Conservation (phyloP, 495 filamentous ascomycete species). For the Tuber brumale region DNA sequence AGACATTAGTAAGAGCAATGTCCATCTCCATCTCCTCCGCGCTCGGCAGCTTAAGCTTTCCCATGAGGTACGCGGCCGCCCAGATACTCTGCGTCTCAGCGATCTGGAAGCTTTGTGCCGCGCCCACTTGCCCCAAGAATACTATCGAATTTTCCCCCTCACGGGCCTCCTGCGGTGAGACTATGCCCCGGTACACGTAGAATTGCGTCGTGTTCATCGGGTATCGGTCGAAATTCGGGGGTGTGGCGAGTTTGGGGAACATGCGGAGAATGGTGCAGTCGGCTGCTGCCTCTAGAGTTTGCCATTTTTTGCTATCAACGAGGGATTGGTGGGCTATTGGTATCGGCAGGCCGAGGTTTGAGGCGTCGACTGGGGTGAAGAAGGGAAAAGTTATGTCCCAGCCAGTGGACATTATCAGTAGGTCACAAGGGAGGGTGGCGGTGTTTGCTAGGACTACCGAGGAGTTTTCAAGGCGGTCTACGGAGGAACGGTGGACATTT, state of each 20-base stretch:
- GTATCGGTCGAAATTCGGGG: conserved; percentile 30
- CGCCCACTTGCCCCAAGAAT: conserved; percentile 60
- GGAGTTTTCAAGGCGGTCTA: conserved; percentile 59
- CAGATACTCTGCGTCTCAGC: conserved; percentile 67
- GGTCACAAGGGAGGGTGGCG: conserved; percentile 20
- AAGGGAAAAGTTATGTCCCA: conserved; percentile 44
- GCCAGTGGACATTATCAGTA: conserved; percentile 41
- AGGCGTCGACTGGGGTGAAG: conserved; percentile 25
- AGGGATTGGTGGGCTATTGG: conserved; percentile 28
- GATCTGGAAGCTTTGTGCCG: conserved; percentile 56
- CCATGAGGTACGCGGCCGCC: conserved; percentile 59
- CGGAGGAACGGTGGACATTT: conserved; percentile 63
- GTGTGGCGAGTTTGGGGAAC: conserved; percentile 56
- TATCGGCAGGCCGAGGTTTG: conserved; percentile 25
- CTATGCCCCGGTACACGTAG: conserved; percentile 63
- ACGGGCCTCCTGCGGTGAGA: conserved; percentile 53
- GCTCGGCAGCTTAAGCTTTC: conserved; percentile 25
- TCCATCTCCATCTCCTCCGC: conserved; percentile 23
- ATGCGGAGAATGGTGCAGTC: conserved; percentile 60
- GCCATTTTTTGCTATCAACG: conserved; percentile 29
- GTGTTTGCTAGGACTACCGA: conserved; percentile 41
- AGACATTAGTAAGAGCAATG: conserved; percentile 30
- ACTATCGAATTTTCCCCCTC: conserved; percentile 55
- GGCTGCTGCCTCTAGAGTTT: conserved; percentile 42
- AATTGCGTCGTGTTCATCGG: conserved; percentile 42